Evolutionary conservation across 1,284 basidiomycete species (phyloP).

Genomic region (Gymnopus androsaceus): DNA sequence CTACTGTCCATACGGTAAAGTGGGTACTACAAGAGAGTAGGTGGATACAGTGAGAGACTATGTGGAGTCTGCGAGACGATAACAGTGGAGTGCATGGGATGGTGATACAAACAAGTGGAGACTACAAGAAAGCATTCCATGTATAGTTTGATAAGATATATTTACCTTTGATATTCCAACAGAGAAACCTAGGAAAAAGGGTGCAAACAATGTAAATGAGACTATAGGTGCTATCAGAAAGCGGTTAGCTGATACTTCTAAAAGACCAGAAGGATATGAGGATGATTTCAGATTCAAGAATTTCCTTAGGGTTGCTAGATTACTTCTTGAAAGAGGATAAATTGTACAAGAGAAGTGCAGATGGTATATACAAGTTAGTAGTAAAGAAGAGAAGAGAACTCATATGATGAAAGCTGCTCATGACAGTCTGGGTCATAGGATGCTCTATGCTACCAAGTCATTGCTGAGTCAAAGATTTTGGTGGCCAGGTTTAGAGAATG

Average conservation of each 20-base stretch:
- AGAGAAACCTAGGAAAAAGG: conserved; percentile 10
- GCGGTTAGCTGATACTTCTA: conserved; percentile 4
- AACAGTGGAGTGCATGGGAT: too few species aligned
- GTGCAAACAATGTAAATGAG: background rate
- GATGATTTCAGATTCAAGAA: conserved; percentile 2
- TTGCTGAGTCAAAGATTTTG: conserved; percentile 15
- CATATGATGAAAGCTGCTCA: conserved; percentile 19
- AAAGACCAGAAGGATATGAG: background rate
- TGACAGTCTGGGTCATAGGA: conserved; percentile 19
- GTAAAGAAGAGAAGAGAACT: conserved; percentile 6
- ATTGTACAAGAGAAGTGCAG: conserved; percentile 15
- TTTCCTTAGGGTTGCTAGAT: conserved; percentile 16
- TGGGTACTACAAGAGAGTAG: too few species aligned
- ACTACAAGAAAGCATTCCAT: too few species aligned
- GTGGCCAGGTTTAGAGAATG: conserved; percentile 8
- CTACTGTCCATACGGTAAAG: too few species aligned
- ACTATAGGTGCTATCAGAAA: background rate
- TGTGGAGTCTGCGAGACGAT: too few species aligned
- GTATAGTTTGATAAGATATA: too few species aligned
- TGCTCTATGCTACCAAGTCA: conserved; percentile 14
- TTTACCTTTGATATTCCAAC: too few species aligned
- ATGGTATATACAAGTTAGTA: conserved; percentile 16
- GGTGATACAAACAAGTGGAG: too few species aligned
- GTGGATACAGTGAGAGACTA: too few species aligned
- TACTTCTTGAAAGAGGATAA: conserved; percentile 19